Base-by-base conservation (phyloP, 2,329 filamentous ascomycete genomes). In the Sporothrix variecibatus region DNA sequence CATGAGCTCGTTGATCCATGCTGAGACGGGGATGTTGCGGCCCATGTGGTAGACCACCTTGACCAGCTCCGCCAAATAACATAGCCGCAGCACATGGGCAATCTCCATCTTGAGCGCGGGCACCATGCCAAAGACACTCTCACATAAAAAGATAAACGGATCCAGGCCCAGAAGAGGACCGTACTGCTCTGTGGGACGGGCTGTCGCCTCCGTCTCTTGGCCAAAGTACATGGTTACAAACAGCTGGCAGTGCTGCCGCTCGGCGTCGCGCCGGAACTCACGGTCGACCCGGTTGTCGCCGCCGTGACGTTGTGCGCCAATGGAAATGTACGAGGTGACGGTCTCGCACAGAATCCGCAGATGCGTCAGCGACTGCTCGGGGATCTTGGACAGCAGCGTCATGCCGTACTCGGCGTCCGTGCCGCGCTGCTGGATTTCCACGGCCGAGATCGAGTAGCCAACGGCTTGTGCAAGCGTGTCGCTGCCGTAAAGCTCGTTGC, bases 341-440 rank as follows among this genome's bases (percentile, higher is more conserved):
- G 95, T 98, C 83, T 98, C 96, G 0, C 94, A 91, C 31, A 98
- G 85, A 38, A 98, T 91, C 68, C 95, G 93, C 38, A 99, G 86
- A 80, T 98, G 94, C 1, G 93, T 96, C 75, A 99, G 85, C 1
- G 90, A 88, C 80, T 97, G 91, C 73, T 95, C 92, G 0, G 96
- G 92, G 71, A 98, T 92, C 79, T 92, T 94, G 77, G 95, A 92
- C 26, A 98, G 83, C 64, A 98, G 84, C 5, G 92, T 95, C 81
- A 90, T 87, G 72, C 93, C 92, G 65, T 89, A 88, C 76, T 92
- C 89, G 28, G 91, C 90, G 78, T 94, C 92, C 3, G 94, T 86
- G 7, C 96, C 96, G 78, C 96, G 92, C 81, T 98, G 94, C 76
- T 95, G 92, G 77, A 98, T 97, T 83, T 99, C 96, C 3, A 93